Evolutionary conservation across 371 early-diverging fungal genomes (phyloP), one percentile per base, ranked within the genome.

Genomic region (Apophysomyces ossiformis): DNA sequence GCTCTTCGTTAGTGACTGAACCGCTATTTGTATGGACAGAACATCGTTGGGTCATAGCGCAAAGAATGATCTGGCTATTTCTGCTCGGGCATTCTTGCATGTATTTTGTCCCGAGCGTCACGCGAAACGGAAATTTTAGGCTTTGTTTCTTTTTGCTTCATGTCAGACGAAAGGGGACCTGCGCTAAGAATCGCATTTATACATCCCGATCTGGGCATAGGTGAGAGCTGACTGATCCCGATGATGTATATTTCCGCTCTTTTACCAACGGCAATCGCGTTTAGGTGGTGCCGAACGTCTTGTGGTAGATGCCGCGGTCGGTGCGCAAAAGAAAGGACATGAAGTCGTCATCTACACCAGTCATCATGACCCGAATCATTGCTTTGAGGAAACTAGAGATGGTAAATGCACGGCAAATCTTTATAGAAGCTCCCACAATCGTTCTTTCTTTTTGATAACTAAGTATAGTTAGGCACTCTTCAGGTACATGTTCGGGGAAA

Each of bases 201-300:
- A 32, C 96, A 97, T 69, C 97, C 97, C 11, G 93, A 96, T 71
- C 82, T 96, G 16, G 97, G 98, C 66, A 93, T 94, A 54, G 93
- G 92, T 88, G 81, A 21, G 67, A 32, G 1, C 8, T 26, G 32
- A 26, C 1, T 26, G 32, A 26, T 26, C 32, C 32, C 32, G 32
- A 26, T 26, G 32, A 44, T 7, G 16, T 9, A 60, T 39, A 5
- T 36, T 37, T 11, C 12, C 21, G 9, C 41, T 44, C 43, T n/a
- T 60, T 16, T 32, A 39, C 37, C 38, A 56, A 57, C n/a, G 63
- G 18, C 26, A 44, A 21, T 32, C 13, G 2, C 13, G 21, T 36
- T 13, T 69, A 89, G 96, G 97, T 54, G 98, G 98, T 26, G 98
- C 98, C 7, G 98, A 98, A 75, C 84, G 98, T 26, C 83, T 98